Evolutionary conservation across 345 rosid species (phyloP).

Genomic region (Atalantia buxifolia): DNA sequence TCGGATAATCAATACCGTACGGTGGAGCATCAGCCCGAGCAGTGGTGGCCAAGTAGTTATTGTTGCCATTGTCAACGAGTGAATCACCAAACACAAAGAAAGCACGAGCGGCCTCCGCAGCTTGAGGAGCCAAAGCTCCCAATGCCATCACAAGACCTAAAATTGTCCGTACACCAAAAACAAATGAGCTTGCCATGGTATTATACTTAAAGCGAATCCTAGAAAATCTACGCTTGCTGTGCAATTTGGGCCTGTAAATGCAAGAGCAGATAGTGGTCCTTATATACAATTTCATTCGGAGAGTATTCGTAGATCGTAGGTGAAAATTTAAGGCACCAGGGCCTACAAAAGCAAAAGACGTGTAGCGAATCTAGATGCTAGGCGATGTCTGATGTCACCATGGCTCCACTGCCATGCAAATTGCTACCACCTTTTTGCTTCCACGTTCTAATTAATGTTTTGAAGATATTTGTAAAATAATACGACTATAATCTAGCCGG

Average conservation of each 20-base stretch:
- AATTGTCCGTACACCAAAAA: background rate
- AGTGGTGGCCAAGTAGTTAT: slow-evolving; percentile 66
- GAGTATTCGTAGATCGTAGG: background rate
- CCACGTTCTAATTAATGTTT: background rate
- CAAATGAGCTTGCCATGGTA: slow-evolving; percentile 18
- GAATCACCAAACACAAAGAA: slow-evolving; percentile 75
- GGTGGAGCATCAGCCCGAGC: slow-evolving; percentile 81
- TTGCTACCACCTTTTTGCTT: slow-evolving; percentile 1
- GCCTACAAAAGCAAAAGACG: slow-evolving; percentile 14
- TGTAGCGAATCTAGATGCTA: background rate
- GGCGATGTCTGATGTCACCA: background rate
- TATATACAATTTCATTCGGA: slow-evolving; percentile 5
- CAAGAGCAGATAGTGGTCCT: background rate
- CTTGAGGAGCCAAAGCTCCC: slow-evolving; percentile 23
- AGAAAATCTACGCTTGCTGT: background rate
- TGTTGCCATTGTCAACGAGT: slow-evolving; percentile 74
- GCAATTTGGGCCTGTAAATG: background rate
- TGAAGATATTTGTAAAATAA: background rate
- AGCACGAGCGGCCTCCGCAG: slow-evolving; percentile 35
- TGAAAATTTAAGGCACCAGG: background rate
- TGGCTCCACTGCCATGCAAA: background rate
- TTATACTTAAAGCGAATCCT: background rate
- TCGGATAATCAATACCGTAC: slow-evolving; percentile 82
- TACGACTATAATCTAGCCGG: background rate
- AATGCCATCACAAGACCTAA: slow-evolving; percentile 10